phyloP scores from a whole-genome alignment of 2,329 filamentous ascomycete species.

The Calonectria pseudoturangicola region DNA sequence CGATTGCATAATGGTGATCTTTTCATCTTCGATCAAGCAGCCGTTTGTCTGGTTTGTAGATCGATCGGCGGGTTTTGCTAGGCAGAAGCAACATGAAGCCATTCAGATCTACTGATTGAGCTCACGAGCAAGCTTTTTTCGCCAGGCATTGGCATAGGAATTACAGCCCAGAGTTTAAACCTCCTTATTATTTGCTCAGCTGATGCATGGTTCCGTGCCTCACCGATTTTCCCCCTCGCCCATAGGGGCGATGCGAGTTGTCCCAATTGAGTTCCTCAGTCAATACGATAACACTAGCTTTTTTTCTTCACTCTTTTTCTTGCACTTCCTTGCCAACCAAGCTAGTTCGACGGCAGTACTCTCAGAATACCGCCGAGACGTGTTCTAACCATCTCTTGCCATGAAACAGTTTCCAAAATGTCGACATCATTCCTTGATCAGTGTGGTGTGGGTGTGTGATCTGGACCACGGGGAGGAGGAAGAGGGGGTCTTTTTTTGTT shows the following conservation, averaged over 20 bases:
- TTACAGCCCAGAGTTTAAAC: not conserved
- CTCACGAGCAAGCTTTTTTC: not conserved
- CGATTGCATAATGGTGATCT: not conserved
- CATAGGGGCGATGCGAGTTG: not conserved
- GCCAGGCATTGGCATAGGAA: not conserved
- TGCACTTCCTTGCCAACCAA: not conserved
- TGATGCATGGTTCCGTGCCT: not conserved
- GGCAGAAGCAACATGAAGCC: not conserved
- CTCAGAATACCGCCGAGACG: slow-evolving; percentile 12
- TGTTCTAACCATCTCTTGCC: not conserved
- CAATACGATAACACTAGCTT: not conserved
- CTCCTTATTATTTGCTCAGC: not conserved
- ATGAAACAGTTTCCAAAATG: slow-evolving; percentile 18
- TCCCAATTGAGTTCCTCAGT: not conserved
- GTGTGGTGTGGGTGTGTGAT: slow-evolving; percentile 3
- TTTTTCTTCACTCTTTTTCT: not conserved
- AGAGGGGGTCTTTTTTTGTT: not conserved
- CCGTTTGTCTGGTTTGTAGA: not conserved
- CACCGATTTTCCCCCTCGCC: not conserved
- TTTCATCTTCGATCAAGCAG: not conserved
- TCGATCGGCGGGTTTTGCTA: not conserved
- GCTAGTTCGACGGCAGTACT: slow-evolving; percentile 4
- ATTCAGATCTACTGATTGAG: not conserved
- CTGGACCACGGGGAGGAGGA: not conserved
- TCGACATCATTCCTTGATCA: slow-evolving; percentile 14